phyloP scores from a whole-genome alignment of 768 basidiomycete species.

The Rhizopogon vinicolor region DNA sequence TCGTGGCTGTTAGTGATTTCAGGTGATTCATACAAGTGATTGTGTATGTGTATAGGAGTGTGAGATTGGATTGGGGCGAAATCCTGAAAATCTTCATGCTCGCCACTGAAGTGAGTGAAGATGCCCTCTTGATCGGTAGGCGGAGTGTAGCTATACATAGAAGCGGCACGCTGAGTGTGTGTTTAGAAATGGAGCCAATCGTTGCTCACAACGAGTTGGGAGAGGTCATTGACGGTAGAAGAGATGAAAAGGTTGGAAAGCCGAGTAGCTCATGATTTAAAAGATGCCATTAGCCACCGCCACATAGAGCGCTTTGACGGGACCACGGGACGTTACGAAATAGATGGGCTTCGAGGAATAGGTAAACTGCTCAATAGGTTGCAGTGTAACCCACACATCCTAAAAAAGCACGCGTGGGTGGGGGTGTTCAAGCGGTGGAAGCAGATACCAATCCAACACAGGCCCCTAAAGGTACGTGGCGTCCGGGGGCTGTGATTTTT shows the following conservation, averaged over 20 bases:
- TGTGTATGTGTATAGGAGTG: neutral
- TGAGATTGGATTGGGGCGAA: neutral
- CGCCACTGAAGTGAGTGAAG: neutral
- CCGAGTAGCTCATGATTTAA: conserved; percentile 12
- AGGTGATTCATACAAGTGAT: neutral
- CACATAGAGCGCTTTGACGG: conserved; percentile 15
- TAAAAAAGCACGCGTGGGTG: neutral
- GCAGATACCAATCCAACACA: neutral
- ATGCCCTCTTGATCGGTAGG: neutral
- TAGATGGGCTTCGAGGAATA: conserved; percentile 5
- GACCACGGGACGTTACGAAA: conserved; percentile 14
- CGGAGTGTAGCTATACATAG: neutral
- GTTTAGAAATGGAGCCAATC: neutral
- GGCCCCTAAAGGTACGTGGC: neutral
- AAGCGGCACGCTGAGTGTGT: neutral
- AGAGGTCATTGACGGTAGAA: neutral
- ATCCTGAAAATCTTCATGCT: neutral
- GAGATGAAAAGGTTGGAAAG: conserved; percentile 3
- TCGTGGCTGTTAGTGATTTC: neutral
- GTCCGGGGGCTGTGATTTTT: conserved; percentile 18
- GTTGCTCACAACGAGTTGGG: neutral
- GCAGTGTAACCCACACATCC: conserved; percentile 16
- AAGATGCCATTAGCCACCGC: conserved; percentile 11
- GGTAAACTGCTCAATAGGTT: neutral
- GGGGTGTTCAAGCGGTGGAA: neutral